Evolutionary conservation across 495 filamentous ascomycete genomes (phyloP), one percentile per base, ranked within the genome.

Genomic region (Paragyromitra xinjiangensis): DNA sequence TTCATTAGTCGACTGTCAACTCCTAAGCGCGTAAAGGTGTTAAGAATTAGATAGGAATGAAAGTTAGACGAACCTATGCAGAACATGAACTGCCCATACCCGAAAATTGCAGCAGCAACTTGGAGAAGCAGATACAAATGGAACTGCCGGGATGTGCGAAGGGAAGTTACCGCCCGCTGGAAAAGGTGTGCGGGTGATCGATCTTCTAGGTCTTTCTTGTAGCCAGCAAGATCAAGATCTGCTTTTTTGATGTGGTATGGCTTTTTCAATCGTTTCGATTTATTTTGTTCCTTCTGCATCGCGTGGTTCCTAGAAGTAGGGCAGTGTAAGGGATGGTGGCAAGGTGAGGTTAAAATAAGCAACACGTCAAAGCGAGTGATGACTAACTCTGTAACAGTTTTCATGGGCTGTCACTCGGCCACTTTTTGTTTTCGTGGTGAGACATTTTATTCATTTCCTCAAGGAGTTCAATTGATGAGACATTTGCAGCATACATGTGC

Each of bases 211-310:
- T 83, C 83, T 72, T 82, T 81, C 58, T 69, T 81, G 69, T 84
- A 84, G 64, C 81, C 83, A 79, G 81, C 80, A 24, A 84, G 83
- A 68, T 78, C 75, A 56, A 84, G 77, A 69, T 83, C 83, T 40
- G 71, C 77, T 73, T 81, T 83, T 61, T 80, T 84, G 39, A 83
- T 77, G 63, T 83, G 75, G 45, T 77, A 83, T 26, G 83, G 83
- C 64, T 83, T 83, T 67, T 79, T 78, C 75, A 62, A 61, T 12
- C 51, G 62, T 53, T 79, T 79, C n/a, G 44, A 48, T 79, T 72
- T 67, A 55, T 44, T 78, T 59, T 77, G 26, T 40, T 75, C 73
- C 39, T 68, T 65, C 68, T 72, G 66, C 77, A 79, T 79, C 51
- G 66, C 12, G 70, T 66, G 55, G 39, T 51, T 29, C 45, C 51